Base-by-base conservation (phyloP, 192 early-diverging fungal genomes). In the Thamnidium elegans region DNA sequence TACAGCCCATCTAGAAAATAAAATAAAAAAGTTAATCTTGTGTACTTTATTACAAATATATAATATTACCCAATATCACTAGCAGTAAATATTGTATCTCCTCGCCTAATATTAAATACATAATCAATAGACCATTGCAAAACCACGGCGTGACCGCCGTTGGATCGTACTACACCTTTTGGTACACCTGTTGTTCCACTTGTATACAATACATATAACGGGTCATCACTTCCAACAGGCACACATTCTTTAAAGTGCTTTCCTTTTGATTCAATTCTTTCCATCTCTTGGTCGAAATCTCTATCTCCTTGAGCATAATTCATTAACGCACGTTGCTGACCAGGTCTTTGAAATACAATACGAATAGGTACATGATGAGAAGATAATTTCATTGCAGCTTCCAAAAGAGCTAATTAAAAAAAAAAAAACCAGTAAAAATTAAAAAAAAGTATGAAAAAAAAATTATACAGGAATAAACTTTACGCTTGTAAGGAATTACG, bases 131-230 rank as follows among this genome's bases (percentile, higher is more conserved):
- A 84, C 67, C 83, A 93, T 31, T 73, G 74, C 36, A 91, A 73
- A 43, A 84, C 81, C 9, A 92, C 88, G 0, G 86, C 87, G 68
- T 94, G 88, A 5, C 91, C 90, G 19, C 82, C 89, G 36, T 83
- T 80, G 10, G 75, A 69, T 0, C 80, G 76, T 4, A 79, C 80
- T 3, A 84, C 78, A 23, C 83, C 83, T 75, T 96, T 94, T 39
- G 94, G 94, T 52, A 78, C 83, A 15, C 92, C 94, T 3, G 84
- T 89, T 0, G 86, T 88, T 14, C 89, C 87, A 62, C 82, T 85
- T 2, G 89, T 92, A 66, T 89, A 96, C 7, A 96, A 82, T 53
- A 94, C 78, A 55, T 92, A 94, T 47, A 94, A 79, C 8, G 94
- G 91, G 62, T 93, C 87, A 31, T 76, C 68, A 42, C 86, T 82